Conservation (phyloP, 1,284 basidiomycete species). For the Cryptococcus sp. region DNA sequence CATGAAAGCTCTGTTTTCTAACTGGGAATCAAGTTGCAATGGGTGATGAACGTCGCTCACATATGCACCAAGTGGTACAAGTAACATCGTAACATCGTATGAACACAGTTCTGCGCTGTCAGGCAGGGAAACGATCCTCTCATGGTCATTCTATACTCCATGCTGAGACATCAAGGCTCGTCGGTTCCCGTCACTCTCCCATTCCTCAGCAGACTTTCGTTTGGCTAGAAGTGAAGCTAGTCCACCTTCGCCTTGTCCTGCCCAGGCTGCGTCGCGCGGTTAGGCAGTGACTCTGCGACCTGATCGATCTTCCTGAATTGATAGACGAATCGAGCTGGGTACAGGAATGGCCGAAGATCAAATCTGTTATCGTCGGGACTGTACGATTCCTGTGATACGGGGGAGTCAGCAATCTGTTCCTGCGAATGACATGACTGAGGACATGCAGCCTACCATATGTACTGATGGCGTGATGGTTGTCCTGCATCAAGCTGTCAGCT, state of each 20-base stretch:
- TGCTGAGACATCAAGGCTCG: too few relatives aligned
- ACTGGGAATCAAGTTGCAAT: too few relatives aligned
- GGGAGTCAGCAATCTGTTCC: constrained; percentile 8
- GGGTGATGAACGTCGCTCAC: too few relatives aligned
- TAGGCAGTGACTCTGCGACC: constrained; percentile 70
- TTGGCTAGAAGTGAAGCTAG: constrained; percentile 26
- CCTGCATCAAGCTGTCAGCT: constrained; percentile 27
- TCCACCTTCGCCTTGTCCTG: constrained; percentile 57
- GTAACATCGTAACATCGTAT: too few relatives aligned
- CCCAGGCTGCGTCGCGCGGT: constrained; percentile 60
- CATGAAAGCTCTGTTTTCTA: too few relatives aligned
- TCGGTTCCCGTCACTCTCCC: not conserved
- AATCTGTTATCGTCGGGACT: constrained; percentile 97
- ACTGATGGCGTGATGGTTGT: constrained; percentile 96
- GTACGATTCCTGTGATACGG: constrained; percentile 73
- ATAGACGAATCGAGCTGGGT: constrained; percentile 90
- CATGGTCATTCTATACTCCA: too few relatives aligned
- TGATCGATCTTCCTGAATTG: constrained; percentile 95
- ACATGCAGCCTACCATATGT: constrained; percentile 71
- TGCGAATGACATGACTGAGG: not conserved
- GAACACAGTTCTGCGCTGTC: too few relatives aligned
- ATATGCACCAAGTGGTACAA: too few relatives aligned
- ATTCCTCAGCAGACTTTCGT: not conserved
- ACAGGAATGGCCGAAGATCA: constrained; percentile 93
- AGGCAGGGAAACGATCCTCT: too few relatives aligned